Base-by-base conservation (phyloP, 805 yeast genomes). In the Ogataea nitratoaversa region DNA sequence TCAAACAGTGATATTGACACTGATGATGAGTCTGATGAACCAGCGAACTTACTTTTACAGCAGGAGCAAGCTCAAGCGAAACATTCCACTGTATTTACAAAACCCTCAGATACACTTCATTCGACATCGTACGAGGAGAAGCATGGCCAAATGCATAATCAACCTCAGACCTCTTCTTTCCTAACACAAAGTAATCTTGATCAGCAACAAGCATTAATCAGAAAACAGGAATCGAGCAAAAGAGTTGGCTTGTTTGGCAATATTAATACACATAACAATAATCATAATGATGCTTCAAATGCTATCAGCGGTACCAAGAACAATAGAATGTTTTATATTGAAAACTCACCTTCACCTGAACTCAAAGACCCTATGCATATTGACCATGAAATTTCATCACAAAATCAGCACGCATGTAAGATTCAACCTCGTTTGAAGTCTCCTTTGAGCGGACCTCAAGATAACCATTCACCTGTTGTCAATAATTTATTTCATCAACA, bases 341-440 rank as follows among this genome's bases (percentile, higher is more conserved):
- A 58, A 34, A 55, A 57, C 34, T 59, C 65, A 2, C 61, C 63
- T 6, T 58, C 63, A 4, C 57, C 62, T 6, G 61, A 49, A 12
- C 38, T 40, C 20, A 41, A 39, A 19, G 49, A 46, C 8, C 30
- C 38, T 12, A 25, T n/a, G n/a, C n/a, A n/a, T n/a, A n/a, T n/a
- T n/a, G n/a, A n/a, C n/a, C n/a, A n/a, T n/a, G n/a, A n/a, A n/a
- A n/a, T n/a, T n/a, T n/a, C n/a, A n/a, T n/a, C n/a, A n/a, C 37
- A 28, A 22, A 16, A 29, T 32, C 42, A 34, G 8, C 40, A 38
- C 23, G 14, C 36, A 25, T 8, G 13, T 34, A 35, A 19, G 19
- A 17, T 2, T 14, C 34, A 30, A n/a, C n/a, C 16, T 18, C 43
- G 31, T 16, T 27, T 20, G 3, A 37, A 39, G 19, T 48, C 52